Evolutionary conservation across 1,284 basidiomycete genomes (phyloP).

Genomic region (Cutaneotrichosporon cutaneum): DNA sequence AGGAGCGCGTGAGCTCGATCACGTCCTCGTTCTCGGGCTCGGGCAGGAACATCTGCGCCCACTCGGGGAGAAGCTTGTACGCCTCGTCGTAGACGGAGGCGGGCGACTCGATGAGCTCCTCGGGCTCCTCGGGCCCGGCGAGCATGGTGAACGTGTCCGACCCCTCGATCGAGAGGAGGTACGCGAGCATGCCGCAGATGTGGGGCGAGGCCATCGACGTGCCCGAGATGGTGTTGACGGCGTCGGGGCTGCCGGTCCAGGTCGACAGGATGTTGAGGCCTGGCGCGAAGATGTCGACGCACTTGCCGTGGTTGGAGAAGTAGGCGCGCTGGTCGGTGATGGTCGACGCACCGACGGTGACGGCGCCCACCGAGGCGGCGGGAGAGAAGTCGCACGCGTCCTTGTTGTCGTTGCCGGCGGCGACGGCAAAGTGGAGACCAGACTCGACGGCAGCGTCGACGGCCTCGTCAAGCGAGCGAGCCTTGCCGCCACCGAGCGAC

Average conservation of each 20-base stretch:
- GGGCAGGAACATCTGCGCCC: conserved; percentile 46
- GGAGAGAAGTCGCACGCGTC: conserved; percentile 75
- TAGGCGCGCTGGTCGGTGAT: conserved; percentile 79
- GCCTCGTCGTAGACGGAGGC: conserved; percentile 55
- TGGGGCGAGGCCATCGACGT: conserved; percentile 64
- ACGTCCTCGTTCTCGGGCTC: conserved; percentile 38
- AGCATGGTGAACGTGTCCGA: conserved; percentile 58
- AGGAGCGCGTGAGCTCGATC: conserved; percentile 31
- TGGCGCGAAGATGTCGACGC: conserved; percentile 80
- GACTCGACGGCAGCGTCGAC: conserved; percentile 79
- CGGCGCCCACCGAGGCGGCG: conserved; percentile 68
- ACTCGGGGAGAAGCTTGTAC: conserved; percentile 45
- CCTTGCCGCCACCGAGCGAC: conserved; percentile 95
- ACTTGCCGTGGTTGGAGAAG: conserved; percentile 77
- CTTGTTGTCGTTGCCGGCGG: conserved; percentile 73
- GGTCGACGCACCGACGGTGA: conserved; percentile 84
- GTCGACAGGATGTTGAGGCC: conserved; percentile 78
- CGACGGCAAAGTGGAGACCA: conserved; percentile 93
- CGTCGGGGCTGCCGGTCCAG: conserved; percentile 62
- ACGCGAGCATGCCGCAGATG: conserved; percentile 69
- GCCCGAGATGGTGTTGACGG: conserved; percentile 65
- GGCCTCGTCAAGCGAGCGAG: conserved; percentile 76
- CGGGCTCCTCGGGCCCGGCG: conserved; percentile 40
- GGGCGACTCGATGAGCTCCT: conserved; percentile 48
- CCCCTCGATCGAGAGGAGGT: conserved; percentile 77